These are phyloP conservation scores for Blastomyces gilchristii DNA, from an alignment of 2,329 filamentous ascomycete species.

Conservation along the genomic window DNA sequence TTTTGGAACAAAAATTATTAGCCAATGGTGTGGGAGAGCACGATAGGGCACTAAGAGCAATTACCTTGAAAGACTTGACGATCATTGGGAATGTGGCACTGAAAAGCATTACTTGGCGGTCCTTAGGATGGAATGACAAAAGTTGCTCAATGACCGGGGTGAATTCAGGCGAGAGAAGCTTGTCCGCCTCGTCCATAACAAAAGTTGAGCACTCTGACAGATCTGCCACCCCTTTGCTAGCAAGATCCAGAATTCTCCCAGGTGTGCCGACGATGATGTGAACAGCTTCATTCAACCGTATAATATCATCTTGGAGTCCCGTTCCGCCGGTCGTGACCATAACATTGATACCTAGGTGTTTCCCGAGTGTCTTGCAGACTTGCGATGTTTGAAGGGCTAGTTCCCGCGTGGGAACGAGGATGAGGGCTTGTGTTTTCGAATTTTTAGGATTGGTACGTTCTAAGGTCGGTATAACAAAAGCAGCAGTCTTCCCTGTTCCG, in stretches of 20 bases:
- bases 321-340: slow-evolving; percentile 99
- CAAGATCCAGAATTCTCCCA: slow-evolving; percentile 88
- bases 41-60: not conserved
- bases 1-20: slow-evolving; percentile 7
- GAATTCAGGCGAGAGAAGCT: slow-evolving; percentile 91
- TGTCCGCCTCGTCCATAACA: slow-evolving; percentile 99
- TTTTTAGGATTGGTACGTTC: slow-evolving; percentile 96
- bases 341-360: slow-evolving; percentile 93
- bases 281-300: slow-evolving; percentile 85
- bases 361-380: slow-evolving; percentile 96
- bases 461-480: slow-evolving; percentile 90
- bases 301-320: slow-evolving; percentile 88
- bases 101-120: slow-evolving; percentile 98
- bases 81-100: slow-evolving; percentile 95
- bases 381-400: slow-evolving; percentile 96
- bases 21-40: not conserved
- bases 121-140: slow-evolving; percentile 88
- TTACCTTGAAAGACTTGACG: slow-evolving; percentile 81
- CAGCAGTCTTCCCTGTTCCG: slow-evolving; percentile 95
- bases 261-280: slow-evolving; percentile 97
- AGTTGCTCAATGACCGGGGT: slow-evolving; percentile 96
- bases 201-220: slow-evolving; percentile 94
- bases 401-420: slow-evolving; percentile 93
- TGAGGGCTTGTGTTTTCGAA: slow-evolving; percentile 90
- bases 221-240: slow-evolving; percentile 92